phyloP scores from a whole-genome alignment of 176 grass and related monocot genomes.

The Miscanthus lutarioriparius region DNA sequence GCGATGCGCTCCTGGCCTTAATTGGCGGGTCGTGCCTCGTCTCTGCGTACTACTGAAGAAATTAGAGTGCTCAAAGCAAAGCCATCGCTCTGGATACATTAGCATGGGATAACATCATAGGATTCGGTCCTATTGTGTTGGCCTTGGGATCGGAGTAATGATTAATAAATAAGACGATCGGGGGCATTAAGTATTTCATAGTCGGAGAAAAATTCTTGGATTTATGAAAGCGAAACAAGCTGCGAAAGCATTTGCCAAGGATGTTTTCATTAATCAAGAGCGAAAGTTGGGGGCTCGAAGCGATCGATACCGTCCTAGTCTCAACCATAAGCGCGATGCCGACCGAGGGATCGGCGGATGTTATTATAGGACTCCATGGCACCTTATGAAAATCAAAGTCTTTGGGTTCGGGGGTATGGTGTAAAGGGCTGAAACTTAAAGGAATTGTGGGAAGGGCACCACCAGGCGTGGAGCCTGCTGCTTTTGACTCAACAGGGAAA shows the following conservation, averaged over 20 bases:
- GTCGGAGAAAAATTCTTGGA: too few relatives aligned
- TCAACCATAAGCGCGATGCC: slow-evolving; percentile 69
- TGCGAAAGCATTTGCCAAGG: slow-evolving; percentile 69
- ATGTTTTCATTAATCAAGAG: slow-evolving; percentile 77
- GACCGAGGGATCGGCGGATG: slow-evolving; percentile 61
- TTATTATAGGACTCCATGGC: slow-evolving; percentile 64
- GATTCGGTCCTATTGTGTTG: too few relatives aligned
- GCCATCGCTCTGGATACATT: too few relatives aligned
- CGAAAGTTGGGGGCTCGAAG: slow-evolving; percentile 67
- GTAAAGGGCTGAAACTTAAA: too few relatives aligned
- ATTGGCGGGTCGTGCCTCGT: slow-evolving; percentile 51
- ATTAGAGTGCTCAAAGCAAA: slow-evolving; percentile 20
- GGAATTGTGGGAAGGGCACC: slow-evolving; percentile 41
- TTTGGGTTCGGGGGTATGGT: slow-evolving; percentile 64
- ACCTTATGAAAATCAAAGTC: slow-evolving; percentile 92
- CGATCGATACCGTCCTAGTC: slow-evolving; percentile 62
- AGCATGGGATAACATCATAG: too few relatives aligned
- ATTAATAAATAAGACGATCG: too few relatives aligned
- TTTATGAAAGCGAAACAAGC: slow-evolving; percentile 56
- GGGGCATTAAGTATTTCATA: too few relatives aligned
- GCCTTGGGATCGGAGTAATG: too few relatives aligned
- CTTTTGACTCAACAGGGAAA: slow-evolving; percentile 55
- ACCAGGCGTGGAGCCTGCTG: slow-evolving; percentile 29
- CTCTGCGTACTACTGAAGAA: slow-evolving; percentile 68
- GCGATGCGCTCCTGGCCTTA: slow-evolving; percentile 44